Evolutionary conservation across 495 filamentous ascomycete genomes (phyloP).

Genomic region (Daldinia vernicosa): DNA sequence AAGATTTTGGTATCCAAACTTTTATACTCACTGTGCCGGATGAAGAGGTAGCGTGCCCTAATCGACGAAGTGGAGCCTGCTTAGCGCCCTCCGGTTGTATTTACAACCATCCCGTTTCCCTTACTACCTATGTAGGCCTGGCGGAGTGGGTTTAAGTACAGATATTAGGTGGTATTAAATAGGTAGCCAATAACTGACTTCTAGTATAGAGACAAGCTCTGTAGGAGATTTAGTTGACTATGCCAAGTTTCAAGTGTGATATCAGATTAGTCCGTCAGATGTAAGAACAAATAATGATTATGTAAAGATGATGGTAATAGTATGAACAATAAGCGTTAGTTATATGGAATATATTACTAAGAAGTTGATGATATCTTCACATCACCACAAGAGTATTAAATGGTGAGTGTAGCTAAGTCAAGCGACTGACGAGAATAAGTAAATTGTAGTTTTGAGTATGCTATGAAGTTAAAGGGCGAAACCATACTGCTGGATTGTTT

Average conservation of each 20-base stretch:
- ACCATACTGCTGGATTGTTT: no score
- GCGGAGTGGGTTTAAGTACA: not conserved
- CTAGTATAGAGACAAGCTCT: not conserved
- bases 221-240: not conserved
- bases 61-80: not conserved
- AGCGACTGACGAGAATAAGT: no score
- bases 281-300: not conserved
- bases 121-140: no score
- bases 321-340: not conserved
- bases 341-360: not conserved
- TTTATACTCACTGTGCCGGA: not conserved
- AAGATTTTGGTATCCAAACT: not conserved
- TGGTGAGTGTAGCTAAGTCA: no score
- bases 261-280: no score
- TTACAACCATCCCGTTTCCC: not conserved
- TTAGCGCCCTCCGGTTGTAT: not conserved
- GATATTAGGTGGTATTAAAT: not conserved
- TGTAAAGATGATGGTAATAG: not conserved
- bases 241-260: not conserved
- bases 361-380: not conserved
- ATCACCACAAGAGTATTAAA: no score
- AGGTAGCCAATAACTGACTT: not conserved
- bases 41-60: not conserved
- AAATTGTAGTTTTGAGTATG: no score
- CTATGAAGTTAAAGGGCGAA: no score